Evolutionary conservation across 202 grass and related monocot species (phyloP), one percentile per base, ranked within the genome.

Genomic region (Alloteropsis angusta): DNA sequence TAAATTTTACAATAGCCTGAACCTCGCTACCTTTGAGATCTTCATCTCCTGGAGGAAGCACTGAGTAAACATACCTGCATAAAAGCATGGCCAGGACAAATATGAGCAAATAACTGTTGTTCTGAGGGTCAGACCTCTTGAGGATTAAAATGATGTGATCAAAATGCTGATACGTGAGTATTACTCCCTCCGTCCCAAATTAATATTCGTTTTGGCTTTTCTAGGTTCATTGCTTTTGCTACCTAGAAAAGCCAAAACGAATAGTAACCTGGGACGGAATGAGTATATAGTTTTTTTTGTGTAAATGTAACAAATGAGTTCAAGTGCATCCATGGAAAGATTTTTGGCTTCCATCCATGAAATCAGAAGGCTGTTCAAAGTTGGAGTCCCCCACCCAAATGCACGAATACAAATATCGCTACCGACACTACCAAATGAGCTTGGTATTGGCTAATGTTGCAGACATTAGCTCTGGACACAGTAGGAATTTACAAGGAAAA

Each of bases 1-100:
- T 99, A 76, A 99, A 96, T 87, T 91, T 95, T 81, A 79, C 71
- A 75, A 96, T 96, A 76, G 66, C 62, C 68, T 90, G 79, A 84
- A 95, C 92, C 90, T 99, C 96, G 15, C 65, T 85, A 43, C 96
- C 96, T 78, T 89, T 96, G 32, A 99, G 88, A 84, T 86, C 72
- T 93, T 91, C 87, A 82, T 89, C 88, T 58, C 49, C 92, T 78
- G 86, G 88, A 39, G 96, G 92, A 89, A 99, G 81, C 84, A 99
- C 50, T 49, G 92, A 89, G 72, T 89, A 93, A 78, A 99, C 22
- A 88, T 87, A 99, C 86, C 96, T 99, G 66, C 26, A 77, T 14
- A 35, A 68, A 54, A 82, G 68, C 60, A 86, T 60, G 60, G 6
- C 77, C 55, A 81, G 28, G 71, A 62, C 59, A 72, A 86, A 47